Base-by-base conservation (phyloP, 768 basidiomycete species). In the Lentinula sp. region DNA sequence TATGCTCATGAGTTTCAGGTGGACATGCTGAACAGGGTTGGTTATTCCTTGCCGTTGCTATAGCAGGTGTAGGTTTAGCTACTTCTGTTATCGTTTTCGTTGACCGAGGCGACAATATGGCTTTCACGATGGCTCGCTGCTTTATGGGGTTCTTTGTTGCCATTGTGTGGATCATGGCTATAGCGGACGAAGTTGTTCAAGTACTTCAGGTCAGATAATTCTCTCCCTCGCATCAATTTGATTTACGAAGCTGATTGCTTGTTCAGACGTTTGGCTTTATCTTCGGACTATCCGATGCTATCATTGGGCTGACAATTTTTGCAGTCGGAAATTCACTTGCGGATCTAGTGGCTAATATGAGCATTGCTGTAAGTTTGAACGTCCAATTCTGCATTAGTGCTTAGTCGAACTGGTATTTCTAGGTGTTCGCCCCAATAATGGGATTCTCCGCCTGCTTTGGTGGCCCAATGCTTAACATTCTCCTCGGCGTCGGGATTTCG, bases 151-250 rank as follows among this genome's bases (percentile, higher is more conserved):
- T 99, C 75, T 71, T 87, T 20, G 88, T 96, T 32, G 81, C 94
- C 2, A 84, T 98, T 63, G 87, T 98, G 7, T 99, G 97, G 96
- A 98, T 99, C 66, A 95, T 98, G 86, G 94, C 91, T 6, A 95
- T 98, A 52, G 95, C 95, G 1, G 95, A 97, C 70, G 95, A 98
- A 71, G 94, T 96, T 2, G 94, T 98, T 35, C 83, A 89, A 52
- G 87, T 98, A 10, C 81, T 98, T 9, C 87, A 90, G 77, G 95
- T 95, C 49, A 61, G 81, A 65, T 4, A 9, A 37, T 7, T n/a
- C 20, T 43, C 42, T 42, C 23, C 2, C 16, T 33, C 20, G 0
- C 12, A 28, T 16, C 4, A 8, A 57, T 28, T 32, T 51, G 39
- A 43, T 59, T 6, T 41, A n/a, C 43, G 45, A 61, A 35, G 62